Percentiles rank a stretch among this genome's conserved stretches.
Evolutionary conservation across 2,329 filamentous ascomycete species (phyloP).

Genomic region (Botrytis porri): DNA sequence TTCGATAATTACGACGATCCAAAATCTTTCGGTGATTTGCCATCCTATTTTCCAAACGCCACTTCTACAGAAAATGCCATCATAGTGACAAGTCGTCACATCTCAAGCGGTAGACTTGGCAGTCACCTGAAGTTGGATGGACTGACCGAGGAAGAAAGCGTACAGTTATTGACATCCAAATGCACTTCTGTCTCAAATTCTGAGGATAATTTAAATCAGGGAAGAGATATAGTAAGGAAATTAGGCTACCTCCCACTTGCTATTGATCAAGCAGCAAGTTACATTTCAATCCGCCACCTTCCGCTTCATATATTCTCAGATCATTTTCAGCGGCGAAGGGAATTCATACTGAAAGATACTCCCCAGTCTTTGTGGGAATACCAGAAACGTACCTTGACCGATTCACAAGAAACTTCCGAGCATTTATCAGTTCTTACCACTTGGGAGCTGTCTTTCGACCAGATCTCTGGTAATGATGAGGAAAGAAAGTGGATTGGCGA

Average conservation of each 20-base stretch:
- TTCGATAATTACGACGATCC: constrained; percentile 32
- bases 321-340: constrained; percentile 22
- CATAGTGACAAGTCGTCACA: constrained; percentile 24
- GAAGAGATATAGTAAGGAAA: constrained; percentile 13
- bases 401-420: neutral
- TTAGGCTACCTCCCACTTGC: constrained; percentile 30
- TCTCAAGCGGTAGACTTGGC: constrained; percentile 18
- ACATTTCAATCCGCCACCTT: constrained; percentile 25
- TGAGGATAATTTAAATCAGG: constrained; percentile 2
- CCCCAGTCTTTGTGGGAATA: constrained; percentile 23
- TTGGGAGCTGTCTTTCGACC: constrained; percentile 31
- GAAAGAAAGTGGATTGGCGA: constrained; percentile 15
- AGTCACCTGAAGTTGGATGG: neutral
- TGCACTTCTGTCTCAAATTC: neutral
- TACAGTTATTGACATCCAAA: constrained; percentile 13
- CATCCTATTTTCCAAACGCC: constrained; percentile 9
- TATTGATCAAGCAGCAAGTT: constrained; percentile 32
- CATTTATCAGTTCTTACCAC: constrained; percentile 26
- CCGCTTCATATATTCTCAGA: constrained; percentile 21
- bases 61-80: neutral
- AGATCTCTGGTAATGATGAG: constrained; percentile 23
- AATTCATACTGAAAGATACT: constrained; percentile 21
- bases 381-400: neutral
- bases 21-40: constrained; percentile 14
- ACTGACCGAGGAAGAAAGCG: constrained; percentile 20